Percentiles rank a stretch among this genome's conserved stretches.
These are phyloP conservation scores for Schwanniomyces polymorphus DNA, from an alignment of 805 yeast genomes.

Conservation along the genomic window DNA sequence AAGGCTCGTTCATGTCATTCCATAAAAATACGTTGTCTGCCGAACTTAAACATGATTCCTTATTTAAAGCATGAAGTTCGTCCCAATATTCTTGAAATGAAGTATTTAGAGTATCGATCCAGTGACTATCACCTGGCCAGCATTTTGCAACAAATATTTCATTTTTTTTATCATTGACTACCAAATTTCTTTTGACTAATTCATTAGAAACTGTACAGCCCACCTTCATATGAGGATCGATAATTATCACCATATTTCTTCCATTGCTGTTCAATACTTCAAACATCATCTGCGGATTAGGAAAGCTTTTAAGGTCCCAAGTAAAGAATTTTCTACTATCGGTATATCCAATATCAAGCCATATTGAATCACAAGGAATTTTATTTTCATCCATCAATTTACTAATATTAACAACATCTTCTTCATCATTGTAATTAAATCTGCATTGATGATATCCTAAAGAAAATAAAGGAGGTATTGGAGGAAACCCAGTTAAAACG, in stretches of 20 bases:
- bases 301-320: conserved; percentile 77
- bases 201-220: conserved; percentile 64
- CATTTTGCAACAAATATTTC: conserved; percentile 77
- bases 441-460: conserved; percentile 95
- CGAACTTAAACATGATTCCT: conserved; percentile 38
- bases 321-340: conserved; percentile 86
- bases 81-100: conserved; percentile 62
- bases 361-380: conserved; percentile 87
- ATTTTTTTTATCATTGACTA: conserved; percentile 48
- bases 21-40: conserved; percentile 77
- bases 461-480: conserved; percentile 74
- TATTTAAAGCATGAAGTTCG: conserved; percentile 47
- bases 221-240: conserved; percentile 88
- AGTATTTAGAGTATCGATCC: conserved; percentile 87
- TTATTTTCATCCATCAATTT: conserved; percentile 66
- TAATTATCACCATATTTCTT: conserved; percentile 77
- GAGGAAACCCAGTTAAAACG: conserved; percentile 68
- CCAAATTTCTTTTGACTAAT: conserved; percentile 42
- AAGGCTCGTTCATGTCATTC: conserved; percentile 99
- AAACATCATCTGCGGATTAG: conserved; percentile 72
- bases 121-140: conserved; percentile 96
- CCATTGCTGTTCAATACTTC: conserved; percentile 64
- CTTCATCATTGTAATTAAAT: conserved; percentile 92
- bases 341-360: conserved; percentile 95
- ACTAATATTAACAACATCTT: conserved; percentile 76